phyloP scores from a whole-genome alignment of 2,329 filamentous ascomycete genomes.

The Ambrosiella xylebori region DNA sequence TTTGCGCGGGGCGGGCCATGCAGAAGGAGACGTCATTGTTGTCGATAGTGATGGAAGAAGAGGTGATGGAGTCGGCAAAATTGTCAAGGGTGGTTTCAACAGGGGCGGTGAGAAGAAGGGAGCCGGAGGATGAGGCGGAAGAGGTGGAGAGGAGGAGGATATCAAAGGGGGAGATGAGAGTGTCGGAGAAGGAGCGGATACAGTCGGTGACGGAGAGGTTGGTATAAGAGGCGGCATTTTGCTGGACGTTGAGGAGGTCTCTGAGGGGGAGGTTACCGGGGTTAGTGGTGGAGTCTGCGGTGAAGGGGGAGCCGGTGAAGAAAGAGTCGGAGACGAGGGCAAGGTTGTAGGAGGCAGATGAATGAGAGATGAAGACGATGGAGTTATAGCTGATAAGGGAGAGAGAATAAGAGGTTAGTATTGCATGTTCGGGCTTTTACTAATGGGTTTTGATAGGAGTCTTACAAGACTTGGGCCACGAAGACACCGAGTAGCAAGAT shows the following conservation, averaged over 20 bases:
- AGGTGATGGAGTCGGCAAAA: constrained; percentile 6
- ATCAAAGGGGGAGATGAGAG: constrained; percentile 20
- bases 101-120: constrained; percentile 20
- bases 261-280: constrained; percentile 14
- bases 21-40: constrained; percentile 16
- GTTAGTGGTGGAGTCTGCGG: constrained; percentile 19
- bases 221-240: constrained; percentile 15
- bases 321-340: constrained; percentile 23
- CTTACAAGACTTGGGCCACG: constrained; percentile 29
- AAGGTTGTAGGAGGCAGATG: constrained; percentile 20
- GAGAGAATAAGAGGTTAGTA: constrained; percentile 13
- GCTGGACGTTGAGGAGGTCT: constrained; percentile 19
- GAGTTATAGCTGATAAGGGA: constrained; percentile 27
- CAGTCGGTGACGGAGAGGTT: constrained; percentile 21
- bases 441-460: constrained; percentile 18
- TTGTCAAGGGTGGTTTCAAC: constrained; percentile 16
- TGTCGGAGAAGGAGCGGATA: constrained; percentile 19
- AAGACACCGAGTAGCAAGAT: constrained; percentile 27
- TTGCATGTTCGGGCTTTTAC: background rate
- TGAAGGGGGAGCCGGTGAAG: constrained; percentile 22
- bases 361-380: constrained; percentile 27
- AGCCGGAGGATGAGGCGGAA: background rate
- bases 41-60: background rate
- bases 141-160: constrained; percentile 22
- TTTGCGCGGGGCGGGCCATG: constrained; percentile 17